Percentiles rank a stretch among this genome's conserved stretches.
Evolutionary conservation across 2,329 filamentous ascomycete genomes (phyloP).

Genomic region (Fusarium sp.): DNA sequence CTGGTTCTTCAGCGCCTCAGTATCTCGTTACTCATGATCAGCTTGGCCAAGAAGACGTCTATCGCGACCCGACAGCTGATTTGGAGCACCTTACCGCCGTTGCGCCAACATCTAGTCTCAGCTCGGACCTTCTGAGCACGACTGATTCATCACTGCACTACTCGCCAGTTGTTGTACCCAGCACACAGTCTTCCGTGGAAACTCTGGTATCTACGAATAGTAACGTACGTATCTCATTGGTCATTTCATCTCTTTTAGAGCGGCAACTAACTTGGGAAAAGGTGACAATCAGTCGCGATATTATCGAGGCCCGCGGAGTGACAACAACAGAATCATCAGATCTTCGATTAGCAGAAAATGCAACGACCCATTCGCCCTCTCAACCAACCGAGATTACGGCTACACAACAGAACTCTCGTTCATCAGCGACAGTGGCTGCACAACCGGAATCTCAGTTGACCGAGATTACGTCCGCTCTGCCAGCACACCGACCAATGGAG

Average conservation of each 20-base stretch:
- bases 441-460: not conserved
- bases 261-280: conserved; percentile 43
- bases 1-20: conserved; percentile 4
- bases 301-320: conserved; percentile 5
- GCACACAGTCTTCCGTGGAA: conserved; percentile 5
- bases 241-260: not conserved
- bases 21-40: conserved; percentile 22
- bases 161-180: not conserved
- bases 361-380: not conserved
- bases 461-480: not conserved
- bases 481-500: not conserved
- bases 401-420: not conserved
- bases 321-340: conserved; percentile 8
- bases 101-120: conserved; percentile 15
- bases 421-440: not conserved
- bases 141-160: not conserved
- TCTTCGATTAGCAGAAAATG: conserved; percentile 8
- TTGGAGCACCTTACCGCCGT: conserved; percentile 12
- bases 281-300: conserved; percentile 28
- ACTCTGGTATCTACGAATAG: conserved; percentile 6
- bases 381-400: not conserved
- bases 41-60: conserved; percentile 4
- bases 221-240: conserved; percentile 32
- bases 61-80: conserved; percentile 36
- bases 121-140: conserved; percentile 7